Evolutionary conservation across 495 filamentous ascomycete species (phyloP).

Genomic region (Penicillium coffeae): DNA sequence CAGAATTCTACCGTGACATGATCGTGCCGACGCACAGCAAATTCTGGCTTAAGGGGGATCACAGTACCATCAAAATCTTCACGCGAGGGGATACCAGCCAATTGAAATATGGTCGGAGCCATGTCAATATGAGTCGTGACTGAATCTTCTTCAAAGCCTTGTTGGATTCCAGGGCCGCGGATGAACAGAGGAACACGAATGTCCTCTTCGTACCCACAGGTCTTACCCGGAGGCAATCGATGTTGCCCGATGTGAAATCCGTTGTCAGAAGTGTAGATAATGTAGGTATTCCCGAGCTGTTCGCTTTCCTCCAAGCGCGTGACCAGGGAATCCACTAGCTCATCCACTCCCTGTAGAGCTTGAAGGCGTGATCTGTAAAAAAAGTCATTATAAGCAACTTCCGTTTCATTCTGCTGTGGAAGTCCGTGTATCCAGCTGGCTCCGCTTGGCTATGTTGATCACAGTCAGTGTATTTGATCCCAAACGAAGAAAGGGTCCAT

Average conservation of each 20-base stretch:
- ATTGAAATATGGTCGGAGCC: constrained; percentile 59
- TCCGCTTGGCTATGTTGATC: constrained; percentile 53
- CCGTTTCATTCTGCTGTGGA: constrained; percentile 46
- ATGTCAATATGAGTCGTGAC: constrained; percentile 69
- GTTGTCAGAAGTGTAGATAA: constrained; percentile 72
- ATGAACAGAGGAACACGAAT: constrained; percentile 65
- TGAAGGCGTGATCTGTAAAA: constrained; percentile 63
- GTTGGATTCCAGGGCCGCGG: constrained; percentile 54
- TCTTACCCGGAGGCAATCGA: constrained; percentile 66
- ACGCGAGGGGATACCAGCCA: constrained; percentile 44
- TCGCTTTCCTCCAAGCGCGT: constrained; percentile 45
- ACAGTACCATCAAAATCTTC: constrained; percentile 58
- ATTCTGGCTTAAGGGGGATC: constrained; percentile 42
- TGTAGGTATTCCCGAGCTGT: constrained; percentile 63
- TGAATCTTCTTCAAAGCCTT: constrained; percentile 41
- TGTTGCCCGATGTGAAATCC: constrained; percentile 76
- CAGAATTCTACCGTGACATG: constrained; percentile 66
- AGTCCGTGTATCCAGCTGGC: constrained; percentile 60
- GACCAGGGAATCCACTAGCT: constrained; percentile 59
- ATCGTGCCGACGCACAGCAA: constrained; percentile 49
- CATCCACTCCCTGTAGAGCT: constrained; percentile 64
- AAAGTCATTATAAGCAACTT: constrained; percentile 62
- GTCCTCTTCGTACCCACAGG: constrained; percentile 69
- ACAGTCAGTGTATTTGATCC: constrained; percentile 23
- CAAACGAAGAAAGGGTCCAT: constrained; percentile 4